Percentiles rank a stretch among this genome's conserved stretches.
phyloP scores from a whole-genome alignment of 495 filamentous ascomycete genomes.

The Penicillium mononematosum region DNA sequence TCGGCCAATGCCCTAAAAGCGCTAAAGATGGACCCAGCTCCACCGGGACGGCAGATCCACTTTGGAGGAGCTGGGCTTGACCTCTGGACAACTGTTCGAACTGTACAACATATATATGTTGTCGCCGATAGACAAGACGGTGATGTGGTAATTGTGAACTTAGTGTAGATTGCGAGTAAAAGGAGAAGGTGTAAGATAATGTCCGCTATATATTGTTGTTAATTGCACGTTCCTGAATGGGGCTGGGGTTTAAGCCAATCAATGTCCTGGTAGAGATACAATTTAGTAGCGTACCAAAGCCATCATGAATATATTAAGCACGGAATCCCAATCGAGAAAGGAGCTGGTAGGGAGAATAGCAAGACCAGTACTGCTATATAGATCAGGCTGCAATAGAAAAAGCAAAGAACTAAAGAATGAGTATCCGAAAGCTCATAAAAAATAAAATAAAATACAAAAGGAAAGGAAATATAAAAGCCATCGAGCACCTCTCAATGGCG shows the following conservation, averaged over 20 bases:
- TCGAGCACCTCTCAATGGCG: background rate
- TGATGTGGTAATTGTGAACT: background rate
- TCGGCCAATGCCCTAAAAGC: conserved; percentile 4
- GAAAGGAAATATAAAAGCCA: conserved; percentile 3
- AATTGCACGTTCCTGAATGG: conserved; percentile 8
- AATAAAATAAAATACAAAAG: background rate
- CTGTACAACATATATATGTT: background rate
- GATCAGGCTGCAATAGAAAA: background rate
- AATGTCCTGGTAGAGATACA: background rate
- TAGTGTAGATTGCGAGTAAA: background rate
- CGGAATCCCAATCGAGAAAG: background rate
- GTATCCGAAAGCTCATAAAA: background rate
- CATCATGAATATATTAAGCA: conserved; percentile 11
- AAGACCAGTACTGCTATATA: background rate
- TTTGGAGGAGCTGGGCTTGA: conserved; percentile 8
- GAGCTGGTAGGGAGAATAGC: background rate
- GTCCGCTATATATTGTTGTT: background rate
- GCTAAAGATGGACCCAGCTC: conserved; percentile 8
- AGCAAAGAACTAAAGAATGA: background rate
- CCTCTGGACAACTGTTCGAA: background rate
- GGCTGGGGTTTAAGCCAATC: conserved; percentile 17
- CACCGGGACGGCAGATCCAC: conserved; percentile 14
- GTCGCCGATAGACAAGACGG: background rate
- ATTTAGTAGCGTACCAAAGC: conserved; percentile 24
- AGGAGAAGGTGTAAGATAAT: conserved; percentile 1